These are phyloP conservation scores for Paspalum vaginatum DNA, from an alignment of 176 grass and related monocot genomes.

Conservation along the genomic window DNA sequence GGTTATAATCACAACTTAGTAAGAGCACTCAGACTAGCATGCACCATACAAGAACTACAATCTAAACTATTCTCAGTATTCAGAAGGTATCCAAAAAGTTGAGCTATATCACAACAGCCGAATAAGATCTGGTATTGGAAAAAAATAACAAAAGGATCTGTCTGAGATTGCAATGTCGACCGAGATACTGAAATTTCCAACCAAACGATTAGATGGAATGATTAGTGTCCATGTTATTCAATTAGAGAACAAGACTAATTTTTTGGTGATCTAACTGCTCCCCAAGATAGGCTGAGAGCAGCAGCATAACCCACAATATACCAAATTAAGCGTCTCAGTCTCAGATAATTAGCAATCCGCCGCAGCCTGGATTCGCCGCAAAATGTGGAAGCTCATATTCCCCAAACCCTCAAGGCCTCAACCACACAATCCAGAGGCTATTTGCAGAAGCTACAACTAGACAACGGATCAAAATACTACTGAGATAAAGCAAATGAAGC, in stretches of 20 bases:
- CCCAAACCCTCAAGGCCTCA: not conserved
- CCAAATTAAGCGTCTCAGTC: not conserved
- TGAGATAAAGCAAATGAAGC: not conserved
- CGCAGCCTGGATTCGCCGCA: not conserved
- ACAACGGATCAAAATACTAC: not conserved
- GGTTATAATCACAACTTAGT: conserved; percentile 12
- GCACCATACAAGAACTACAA: not conserved
- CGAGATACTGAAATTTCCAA: not conserved
- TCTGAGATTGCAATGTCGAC: conserved; percentile 16
- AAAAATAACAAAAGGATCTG: not conserved
- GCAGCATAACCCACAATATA: not conserved
- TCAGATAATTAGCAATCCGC: not conserved
- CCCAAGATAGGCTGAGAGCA: not conserved
- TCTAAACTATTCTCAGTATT: not conserved
- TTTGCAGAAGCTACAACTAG: not conserved
- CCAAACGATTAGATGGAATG: not conserved
- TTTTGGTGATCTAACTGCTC: not conserved
- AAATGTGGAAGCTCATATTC: not conserved
- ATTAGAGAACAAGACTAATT: not conserved
- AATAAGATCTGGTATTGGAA: not conserved
- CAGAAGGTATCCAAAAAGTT: not conserved
- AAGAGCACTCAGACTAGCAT: not conserved
- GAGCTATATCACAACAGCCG: not conserved
- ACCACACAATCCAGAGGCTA: not conserved
- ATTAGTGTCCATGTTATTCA: too few species aligned